phyloP scores from a whole-genome alignment of 2,329 filamentous ascomycete genomes.

The Dryadomyces quercivorus region DNA sequence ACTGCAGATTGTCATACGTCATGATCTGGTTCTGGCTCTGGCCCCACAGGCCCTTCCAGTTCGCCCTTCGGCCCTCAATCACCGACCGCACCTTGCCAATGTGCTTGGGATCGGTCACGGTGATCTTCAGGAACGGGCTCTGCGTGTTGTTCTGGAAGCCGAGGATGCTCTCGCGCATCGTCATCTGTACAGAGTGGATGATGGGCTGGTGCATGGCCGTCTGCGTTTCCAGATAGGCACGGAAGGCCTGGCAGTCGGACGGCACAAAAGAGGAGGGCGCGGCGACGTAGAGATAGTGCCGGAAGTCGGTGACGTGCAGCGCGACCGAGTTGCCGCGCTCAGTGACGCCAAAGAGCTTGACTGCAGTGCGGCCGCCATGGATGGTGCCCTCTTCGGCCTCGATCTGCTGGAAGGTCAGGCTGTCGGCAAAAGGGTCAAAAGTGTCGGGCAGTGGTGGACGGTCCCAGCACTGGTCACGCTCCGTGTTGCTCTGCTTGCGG shows the following conservation, averaged over 20 bases:
- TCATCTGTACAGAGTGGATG: constrained; percentile 71
- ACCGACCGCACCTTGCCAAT: constrained; percentile 64
- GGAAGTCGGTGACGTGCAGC: constrained; percentile 88
- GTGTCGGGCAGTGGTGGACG: constrained; percentile 37
- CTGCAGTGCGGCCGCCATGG: constrained; percentile 59
- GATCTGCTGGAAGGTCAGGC: constrained; percentile 86
- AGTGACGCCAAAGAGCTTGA: constrained; percentile 92
- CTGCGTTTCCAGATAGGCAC: constrained; percentile 66
- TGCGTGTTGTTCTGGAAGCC: constrained; percentile 89
- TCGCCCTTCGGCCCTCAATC: constrained; percentile 65
- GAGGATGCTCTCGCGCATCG: constrained; percentile 81
- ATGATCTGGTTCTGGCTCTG: constrained; percentile 59
- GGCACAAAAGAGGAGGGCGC: constrained; percentile 73
- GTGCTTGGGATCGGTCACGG: constrained; percentile 76
- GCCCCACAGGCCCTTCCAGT: constrained; percentile 82
- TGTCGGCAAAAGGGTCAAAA: constrained; percentile 47
- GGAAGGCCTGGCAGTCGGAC: constrained; percentile 67
- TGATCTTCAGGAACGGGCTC: constrained; percentile 87
- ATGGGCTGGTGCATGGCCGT: constrained; percentile 55
- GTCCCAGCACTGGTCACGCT: constrained; percentile 90
- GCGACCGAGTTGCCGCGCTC: constrained; percentile 76
- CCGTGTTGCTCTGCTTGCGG: constrained; percentile 74
- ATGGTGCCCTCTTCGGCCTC: constrained; percentile 85
- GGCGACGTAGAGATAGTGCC: constrained; percentile 89
- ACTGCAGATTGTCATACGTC: constrained; percentile 94